These are phyloP conservation scores for Seminavis robusta DNA, from an alignment of 108 stramenopile genomes.

Conservation along the genomic window DNA sequence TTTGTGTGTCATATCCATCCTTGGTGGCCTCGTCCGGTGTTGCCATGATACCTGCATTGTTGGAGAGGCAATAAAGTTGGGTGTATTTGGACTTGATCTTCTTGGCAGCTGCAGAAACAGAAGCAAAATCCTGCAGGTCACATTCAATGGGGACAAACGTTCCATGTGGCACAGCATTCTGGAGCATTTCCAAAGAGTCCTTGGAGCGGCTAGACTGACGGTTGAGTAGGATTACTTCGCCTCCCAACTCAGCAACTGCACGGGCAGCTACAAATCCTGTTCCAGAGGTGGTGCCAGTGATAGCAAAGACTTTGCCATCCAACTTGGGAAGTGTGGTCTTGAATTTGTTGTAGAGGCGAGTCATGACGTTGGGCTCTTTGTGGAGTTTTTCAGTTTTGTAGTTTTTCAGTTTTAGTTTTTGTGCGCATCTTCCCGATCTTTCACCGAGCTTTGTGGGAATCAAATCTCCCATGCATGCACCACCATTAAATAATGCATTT, in stretches of 20 bases:
- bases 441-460: no score
- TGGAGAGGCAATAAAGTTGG: conserved; percentile 28
- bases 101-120: conserved; percentile 25
- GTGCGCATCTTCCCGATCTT: no score
- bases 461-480: no score
- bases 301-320: conserved; percentile 29
- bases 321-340: conserved; percentile 25
- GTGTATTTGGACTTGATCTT: conserved; percentile 25
- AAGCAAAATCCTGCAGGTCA: conserved; percentile 36
- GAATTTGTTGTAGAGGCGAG: no score
- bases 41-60: conserved; percentile 66
- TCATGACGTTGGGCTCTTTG: no score
- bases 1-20: conserved; percentile 61
- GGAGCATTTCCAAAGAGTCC: not conserved
- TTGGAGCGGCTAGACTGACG: conserved; percentile 5
- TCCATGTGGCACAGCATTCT: conserved; percentile 5
- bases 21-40: conserved; percentile 23
- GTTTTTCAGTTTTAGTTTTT: no score
- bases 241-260: conserved; percentile 15
- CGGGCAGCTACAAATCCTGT: conserved; percentile 23
- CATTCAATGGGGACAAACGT: conserved; percentile 36
- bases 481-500: no score
- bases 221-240: conserved; percentile 23
- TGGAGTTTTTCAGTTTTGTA: no score
- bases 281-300: conserved; percentile 23